Percentiles rank a stretch among this genome's conserved stretches.
Conservation (phyloP, 306 rosid genomes). For the Cercis canadensis region DNA sequence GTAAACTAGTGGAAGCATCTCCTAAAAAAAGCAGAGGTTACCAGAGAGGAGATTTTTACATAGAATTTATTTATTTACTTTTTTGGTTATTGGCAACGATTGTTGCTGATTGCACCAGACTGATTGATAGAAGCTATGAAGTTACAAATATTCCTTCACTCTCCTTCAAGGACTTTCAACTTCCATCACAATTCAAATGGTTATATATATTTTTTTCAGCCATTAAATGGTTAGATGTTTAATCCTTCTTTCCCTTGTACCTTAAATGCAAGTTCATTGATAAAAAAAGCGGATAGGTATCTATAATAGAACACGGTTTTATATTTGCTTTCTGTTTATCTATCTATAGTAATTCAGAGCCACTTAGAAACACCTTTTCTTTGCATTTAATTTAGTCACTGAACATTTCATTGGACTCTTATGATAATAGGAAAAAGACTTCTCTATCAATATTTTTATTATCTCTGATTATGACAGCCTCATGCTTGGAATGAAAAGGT, state of each 20-base stretch:
- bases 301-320: too few species aligned
- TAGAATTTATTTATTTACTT: not conserved
- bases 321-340: too few species aligned
- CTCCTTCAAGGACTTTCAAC: constrained; percentile 14
- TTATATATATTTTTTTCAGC: too few species aligned
- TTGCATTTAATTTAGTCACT: too few species aligned
- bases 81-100: not conserved
- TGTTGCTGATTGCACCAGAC: constrained; percentile 11
- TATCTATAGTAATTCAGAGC: too few species aligned
- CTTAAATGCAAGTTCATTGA: too few species aligned
- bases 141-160: not conserved
- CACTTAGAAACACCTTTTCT: too few species aligned
- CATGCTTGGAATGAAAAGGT: not conserved
- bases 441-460: not conserved
- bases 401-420: too few species aligned
- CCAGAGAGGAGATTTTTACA: not conserved
- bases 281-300: too few species aligned
- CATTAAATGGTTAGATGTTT: too few species aligned
- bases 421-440: not conserved
- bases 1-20: not conserved
- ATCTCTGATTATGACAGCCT: not conserved
- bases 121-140: not conserved
- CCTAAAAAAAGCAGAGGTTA: not conserved
- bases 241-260: not conserved
- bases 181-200: constrained; percentile 4